Conservation (phyloP, 1,284 basidiomycete genomes). For the Cutaneotrichosporon daszewskae region DNA sequence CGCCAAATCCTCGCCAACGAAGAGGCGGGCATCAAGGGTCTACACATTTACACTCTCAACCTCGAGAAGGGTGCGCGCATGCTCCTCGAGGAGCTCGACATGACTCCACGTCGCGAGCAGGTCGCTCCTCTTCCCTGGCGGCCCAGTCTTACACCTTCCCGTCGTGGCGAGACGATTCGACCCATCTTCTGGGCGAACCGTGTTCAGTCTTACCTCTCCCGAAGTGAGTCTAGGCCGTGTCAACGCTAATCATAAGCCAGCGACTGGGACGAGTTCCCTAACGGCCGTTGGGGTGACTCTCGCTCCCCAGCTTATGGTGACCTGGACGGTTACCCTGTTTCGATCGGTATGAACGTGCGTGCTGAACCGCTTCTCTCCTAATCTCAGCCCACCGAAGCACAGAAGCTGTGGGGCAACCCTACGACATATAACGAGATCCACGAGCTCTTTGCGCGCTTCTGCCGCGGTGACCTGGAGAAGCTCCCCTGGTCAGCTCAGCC, state of each 20-base stretch:
- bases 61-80: conserved; percentile 91
- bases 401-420: conserved; percentile 83
- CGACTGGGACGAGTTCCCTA: conserved; percentile 99
- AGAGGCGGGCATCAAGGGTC: conserved; percentile 70
- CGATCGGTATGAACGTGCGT: conserved; percentile 60
- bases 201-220: conserved; percentile 80
- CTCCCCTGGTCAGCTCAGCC: conserved; percentile 95
- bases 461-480: conserved; percentile 61
- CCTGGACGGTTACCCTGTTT: conserved; percentile 87
- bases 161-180: conserved; percentile 80
- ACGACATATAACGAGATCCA: conserved; percentile 56
- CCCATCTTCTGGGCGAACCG: conserved; percentile 88
- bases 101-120: conserved; percentile 77
- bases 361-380: background rate
- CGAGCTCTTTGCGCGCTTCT: conserved; percentile 74
- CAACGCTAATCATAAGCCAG: too few species aligned
- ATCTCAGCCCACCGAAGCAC: conserved; percentile 55
- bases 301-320: conserved; percentile 96
- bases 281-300: conserved; percentile 96
- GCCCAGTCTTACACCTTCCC: conserved; percentile 83
- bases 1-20: conserved; percentile 64
- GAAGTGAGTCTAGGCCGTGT: too few species aligned
- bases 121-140: conserved; percentile 89
- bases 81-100: conserved; percentile 78
- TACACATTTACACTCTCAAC: conserved; percentile 99